phyloP scores from a whole-genome alignment of 179 eudicot genomes.

The Beta macrorhiza region DNA sequence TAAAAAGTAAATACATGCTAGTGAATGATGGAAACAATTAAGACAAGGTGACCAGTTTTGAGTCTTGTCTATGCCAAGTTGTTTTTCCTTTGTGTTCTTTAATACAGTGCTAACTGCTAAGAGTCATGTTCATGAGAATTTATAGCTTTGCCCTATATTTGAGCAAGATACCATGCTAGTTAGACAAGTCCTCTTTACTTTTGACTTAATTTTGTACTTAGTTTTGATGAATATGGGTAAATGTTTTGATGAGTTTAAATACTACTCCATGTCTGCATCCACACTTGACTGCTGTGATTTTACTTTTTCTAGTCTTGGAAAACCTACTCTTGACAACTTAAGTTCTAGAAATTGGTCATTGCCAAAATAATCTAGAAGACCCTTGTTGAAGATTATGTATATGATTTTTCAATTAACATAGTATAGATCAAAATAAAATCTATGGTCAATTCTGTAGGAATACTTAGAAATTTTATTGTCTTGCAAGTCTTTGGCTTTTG shows the following conservation, averaged over 20 bases:
- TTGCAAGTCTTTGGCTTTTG: too few relatives aligned
- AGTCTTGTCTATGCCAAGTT: neutral
- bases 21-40: neutral
- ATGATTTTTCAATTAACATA: too few relatives aligned
- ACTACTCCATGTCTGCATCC: neutral
- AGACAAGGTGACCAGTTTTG: neutral
- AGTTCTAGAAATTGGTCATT: neutral
- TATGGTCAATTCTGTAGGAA: too few relatives aligned
- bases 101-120: neutral
- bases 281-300: neutral
- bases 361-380: neutral
- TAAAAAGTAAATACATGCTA: neutral
- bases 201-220: neutral
- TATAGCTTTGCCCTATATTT: neutral
- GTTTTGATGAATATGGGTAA: too few relatives aligned
- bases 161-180: neutral
- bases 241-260: neutral
- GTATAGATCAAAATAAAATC: too few relatives aligned
- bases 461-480: too few relatives aligned
- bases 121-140: neutral
- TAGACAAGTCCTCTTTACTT: neutral
- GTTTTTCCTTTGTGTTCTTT: neutral
- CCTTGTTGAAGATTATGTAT: neutral
- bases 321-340: neutral
- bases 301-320: neutral